Percentiles rank a stretch among this genome's conserved stretches.
Conservation (phyloP, 2,329 filamentous ascomycete genomes). For the Aureobasidium sp. region DNA sequence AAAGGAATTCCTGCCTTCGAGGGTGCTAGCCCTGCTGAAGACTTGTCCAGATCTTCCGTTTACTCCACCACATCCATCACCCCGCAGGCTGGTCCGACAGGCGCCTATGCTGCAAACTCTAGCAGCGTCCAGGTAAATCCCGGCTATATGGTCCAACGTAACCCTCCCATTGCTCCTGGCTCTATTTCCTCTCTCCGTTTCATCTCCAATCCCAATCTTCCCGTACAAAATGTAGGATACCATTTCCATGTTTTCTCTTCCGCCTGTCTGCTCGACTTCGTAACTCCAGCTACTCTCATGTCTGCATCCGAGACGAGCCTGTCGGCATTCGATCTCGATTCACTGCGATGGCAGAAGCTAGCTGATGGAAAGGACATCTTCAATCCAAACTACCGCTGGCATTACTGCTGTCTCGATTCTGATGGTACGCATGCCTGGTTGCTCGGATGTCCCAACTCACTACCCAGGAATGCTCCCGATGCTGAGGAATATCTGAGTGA, state of each 20-base stretch:
- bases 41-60: conserved; percentile 24
- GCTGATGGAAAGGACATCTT: conserved; percentile 94
- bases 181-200: conserved; percentile 88
- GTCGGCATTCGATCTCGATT: conserved; percentile 78
- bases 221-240: conserved; percentile 80
- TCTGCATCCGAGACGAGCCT: conserved; percentile 82
- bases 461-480: conserved; percentile 56
- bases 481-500: conserved; percentile 92
- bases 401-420: conserved; percentile 94
- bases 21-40: conserved; percentile 25
- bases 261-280: conserved; percentile 85
- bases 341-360: conserved; percentile 87
- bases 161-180: conserved; percentile 61
- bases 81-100: conserved; percentile 34
- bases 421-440: conserved; percentile 96
- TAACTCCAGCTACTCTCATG: conserved; percentile 84
- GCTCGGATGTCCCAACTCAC: conserved; percentile 80
- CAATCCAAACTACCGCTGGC: conserved; percentile 87
- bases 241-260: conserved; percentile 96
- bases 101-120: conserved; percentile 65
- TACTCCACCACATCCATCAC: conserved; percentile 24
- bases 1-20: conserved; percentile 78
- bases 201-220: conserved; percentile 75
- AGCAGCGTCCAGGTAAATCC: conserved; percentile 52
- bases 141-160: conserved; percentile 37